A percentile compares a stretch with the other conserved stretches of the same genome.
Conservation (phyloP, 805 yeast species). For the Barnettozyma vustinii region DNA sequence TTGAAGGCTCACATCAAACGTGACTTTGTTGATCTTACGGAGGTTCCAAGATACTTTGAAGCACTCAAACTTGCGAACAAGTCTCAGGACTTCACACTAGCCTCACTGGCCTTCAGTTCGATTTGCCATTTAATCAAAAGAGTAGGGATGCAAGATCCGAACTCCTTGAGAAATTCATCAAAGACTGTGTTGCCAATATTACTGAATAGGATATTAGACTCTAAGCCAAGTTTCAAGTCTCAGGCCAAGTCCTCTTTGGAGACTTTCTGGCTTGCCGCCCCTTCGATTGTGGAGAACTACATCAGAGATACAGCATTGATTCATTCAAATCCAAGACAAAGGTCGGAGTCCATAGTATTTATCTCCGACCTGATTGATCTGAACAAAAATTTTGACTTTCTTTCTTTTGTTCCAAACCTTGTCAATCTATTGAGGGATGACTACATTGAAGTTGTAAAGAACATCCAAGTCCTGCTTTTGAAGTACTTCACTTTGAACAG, state of each 20-base stretch:
- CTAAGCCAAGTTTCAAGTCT: conserved; percentile 31
- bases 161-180: conserved; percentile 37
- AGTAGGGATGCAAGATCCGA: conserved; percentile 50
- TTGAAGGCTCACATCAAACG: conserved; percentile 52
- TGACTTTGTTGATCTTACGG: conserved; percentile 44
- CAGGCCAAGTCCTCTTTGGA: conserved; percentile 48
- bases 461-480: conserved; percentile 21
- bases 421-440: conserved; percentile 24
- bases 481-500: conserved; percentile 22
- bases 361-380: conserved; percentile 36
- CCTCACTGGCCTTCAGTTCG: conserved; percentile 41
- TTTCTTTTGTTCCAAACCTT: conserved; percentile 20
- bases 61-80: conserved; percentile 42
- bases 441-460: conserved; percentile 21
- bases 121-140: conserved; percentile 53
- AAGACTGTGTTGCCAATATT: conserved; percentile 46
- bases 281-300: conserved; percentile 40
- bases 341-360: conserved; percentile 41
- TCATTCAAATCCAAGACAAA: conserved; percentile 32
- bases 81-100: conserved; percentile 33
- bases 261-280: conserved; percentile 50
- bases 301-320: conserved; percentile 40
- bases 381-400: conserved; percentile 31
- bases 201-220: conserved; percentile 41
- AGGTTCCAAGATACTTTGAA: conserved; percentile 47